Percentiles rank a stretch among this genome's conserved stretches.
Evolutionary conservation across 192 early-diverging fungal species (phyloP).

Genomic region (Dimargaris cristalligena): DNA sequence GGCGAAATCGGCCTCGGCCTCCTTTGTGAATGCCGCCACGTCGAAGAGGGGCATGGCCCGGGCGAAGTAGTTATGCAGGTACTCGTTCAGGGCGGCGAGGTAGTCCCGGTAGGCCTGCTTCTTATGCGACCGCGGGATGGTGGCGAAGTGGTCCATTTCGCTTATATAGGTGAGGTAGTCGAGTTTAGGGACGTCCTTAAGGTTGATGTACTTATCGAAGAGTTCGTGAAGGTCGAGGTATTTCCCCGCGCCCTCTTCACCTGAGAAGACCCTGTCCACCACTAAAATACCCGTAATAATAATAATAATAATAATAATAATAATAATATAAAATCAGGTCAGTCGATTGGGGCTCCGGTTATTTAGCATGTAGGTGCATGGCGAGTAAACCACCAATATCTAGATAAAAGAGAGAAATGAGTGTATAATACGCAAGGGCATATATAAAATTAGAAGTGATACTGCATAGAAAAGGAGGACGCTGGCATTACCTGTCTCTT

Average conservation of each 20-base stretch:
- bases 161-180: constrained; percentile 55
- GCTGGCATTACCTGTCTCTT: constrained; percentile 17
- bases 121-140: constrained; percentile 9
- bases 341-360: too few relatives aligned
- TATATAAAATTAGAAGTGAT: too few relatives aligned
- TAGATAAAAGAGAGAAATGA: too few relatives aligned
- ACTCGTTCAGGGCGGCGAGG: constrained; percentile 34
- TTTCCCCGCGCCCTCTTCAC: constrained; percentile 71
- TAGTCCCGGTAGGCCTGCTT: constrained; percentile 26
- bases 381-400: too few relatives aligned
- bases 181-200: constrained; percentile 39
- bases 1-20: not conserved
- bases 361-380: too few relatives aligned
- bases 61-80: constrained; percentile 17
- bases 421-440: too few relatives aligned
- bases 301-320: too few relatives aligned
- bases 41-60: constrained; percentile 11
- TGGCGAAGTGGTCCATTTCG: constrained; percentile 42
- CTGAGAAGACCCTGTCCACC: constrained; percentile 79
- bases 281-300: too few relatives aligned
- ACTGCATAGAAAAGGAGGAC: too few relatives aligned
- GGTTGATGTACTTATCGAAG: constrained; percentile 68
- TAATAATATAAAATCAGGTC: too few relatives aligned
- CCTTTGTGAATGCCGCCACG: not conserved
- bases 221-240: constrained; percentile 74